phyloP scores from a whole-genome alignment of 192 early-diverging fungal species.

The Coemansia sp. region DNA sequence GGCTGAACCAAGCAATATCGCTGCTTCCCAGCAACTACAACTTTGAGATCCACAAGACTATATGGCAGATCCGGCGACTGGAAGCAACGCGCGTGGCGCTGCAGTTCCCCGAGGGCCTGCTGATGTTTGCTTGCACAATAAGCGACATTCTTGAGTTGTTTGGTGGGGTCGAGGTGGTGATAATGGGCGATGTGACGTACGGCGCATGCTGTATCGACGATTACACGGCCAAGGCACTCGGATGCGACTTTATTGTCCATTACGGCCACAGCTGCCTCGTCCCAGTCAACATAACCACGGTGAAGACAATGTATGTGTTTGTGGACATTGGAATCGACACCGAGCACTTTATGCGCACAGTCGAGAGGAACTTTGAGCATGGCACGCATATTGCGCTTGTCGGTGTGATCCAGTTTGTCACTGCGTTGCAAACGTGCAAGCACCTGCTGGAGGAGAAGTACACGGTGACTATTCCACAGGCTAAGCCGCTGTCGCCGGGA shows the following conservation, averaged over 20 bases:
- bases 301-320: constrained; percentile 98
- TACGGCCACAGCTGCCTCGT: constrained; percentile 98
- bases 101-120: constrained; percentile 96
- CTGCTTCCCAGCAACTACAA: constrained; percentile 94
- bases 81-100: constrained; percentile 85
- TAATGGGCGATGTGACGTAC: constrained; percentile 99
- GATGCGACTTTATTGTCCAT: constrained; percentile 97
- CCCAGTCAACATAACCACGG: constrained; percentile 90
- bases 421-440: constrained; percentile 74
- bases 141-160: constrained; percentile 87
- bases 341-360: constrained; percentile 88
- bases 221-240: constrained; percentile 87
- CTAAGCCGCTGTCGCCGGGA: constrained; percentile 93
- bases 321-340: constrained; percentile 97
- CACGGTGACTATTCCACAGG: constrained; percentile 80
- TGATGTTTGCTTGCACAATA: constrained; percentile 93
- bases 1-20: constrained; percentile 83
- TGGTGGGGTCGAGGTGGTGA: constrained; percentile 83
- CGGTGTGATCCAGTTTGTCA: constrained; percentile 93
- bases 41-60: constrained; percentile 98
- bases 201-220: constrained; percentile 99
- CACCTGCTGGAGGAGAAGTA: constrained; percentile 60
- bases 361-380: constrained; percentile 81
- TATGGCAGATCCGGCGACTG: constrained; percentile 83
- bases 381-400: constrained; percentile 82